A percentile compares a stretch with the other conserved stretches of the same genome.
These are phyloP conservation scores for Serendipita sp. DNA, from an alignment of 768 basidiomycete species.

Conservation along the genomic window DNA sequence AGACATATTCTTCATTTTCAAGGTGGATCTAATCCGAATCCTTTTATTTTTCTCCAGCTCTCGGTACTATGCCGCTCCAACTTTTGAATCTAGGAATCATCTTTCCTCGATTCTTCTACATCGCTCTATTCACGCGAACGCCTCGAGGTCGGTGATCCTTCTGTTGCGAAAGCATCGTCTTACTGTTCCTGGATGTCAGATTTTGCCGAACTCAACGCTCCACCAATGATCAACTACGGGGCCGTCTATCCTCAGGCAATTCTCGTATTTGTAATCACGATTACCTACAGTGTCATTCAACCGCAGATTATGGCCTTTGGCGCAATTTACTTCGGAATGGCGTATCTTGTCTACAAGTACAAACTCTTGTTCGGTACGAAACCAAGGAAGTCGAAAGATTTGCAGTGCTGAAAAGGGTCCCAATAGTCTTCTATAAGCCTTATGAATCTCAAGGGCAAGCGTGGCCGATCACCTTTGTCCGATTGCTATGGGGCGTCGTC, in stretches of 20 bases:
- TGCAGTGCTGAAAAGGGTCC: not conserved
- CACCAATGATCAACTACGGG: conserved; percentile 97
- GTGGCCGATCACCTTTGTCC: conserved; percentile 89
- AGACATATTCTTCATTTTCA: too few relatives aligned
- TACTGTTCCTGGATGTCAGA: conserved; percentile 32
- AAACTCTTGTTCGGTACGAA: conserved; percentile 80
- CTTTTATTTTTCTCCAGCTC: too few relatives aligned
- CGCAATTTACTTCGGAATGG: conserved; percentile 89
- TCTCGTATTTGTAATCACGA: conserved; percentile 85
- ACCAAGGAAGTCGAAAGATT: not conserved
- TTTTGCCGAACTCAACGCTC: conserved; percentile 90
- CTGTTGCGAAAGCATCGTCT: not conserved
- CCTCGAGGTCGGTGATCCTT: conserved; percentile 51
- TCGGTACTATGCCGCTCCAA: conserved; percentile 93
- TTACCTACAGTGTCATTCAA: conserved; percentile 91
- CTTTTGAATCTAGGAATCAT: conserved; percentile 82
- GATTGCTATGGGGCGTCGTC: conserved; percentile 81
- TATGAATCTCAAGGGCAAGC: conserved; percentile 96
- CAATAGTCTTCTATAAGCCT: conserved; percentile 88
- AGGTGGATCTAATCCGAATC: conserved; percentile 12
- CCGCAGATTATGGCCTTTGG: conserved; percentile 92
- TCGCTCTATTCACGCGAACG: conserved; percentile 69
- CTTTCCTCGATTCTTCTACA: conserved; percentile 59
- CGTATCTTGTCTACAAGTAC: conserved; percentile 96
- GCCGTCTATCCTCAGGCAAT: conserved; percentile 95